Evolutionary conservation across 2,329 filamentous ascomycete genomes (phyloP), one percentile per base, ranked within the genome.

Genomic region (Aspergillus sp.): DNA sequence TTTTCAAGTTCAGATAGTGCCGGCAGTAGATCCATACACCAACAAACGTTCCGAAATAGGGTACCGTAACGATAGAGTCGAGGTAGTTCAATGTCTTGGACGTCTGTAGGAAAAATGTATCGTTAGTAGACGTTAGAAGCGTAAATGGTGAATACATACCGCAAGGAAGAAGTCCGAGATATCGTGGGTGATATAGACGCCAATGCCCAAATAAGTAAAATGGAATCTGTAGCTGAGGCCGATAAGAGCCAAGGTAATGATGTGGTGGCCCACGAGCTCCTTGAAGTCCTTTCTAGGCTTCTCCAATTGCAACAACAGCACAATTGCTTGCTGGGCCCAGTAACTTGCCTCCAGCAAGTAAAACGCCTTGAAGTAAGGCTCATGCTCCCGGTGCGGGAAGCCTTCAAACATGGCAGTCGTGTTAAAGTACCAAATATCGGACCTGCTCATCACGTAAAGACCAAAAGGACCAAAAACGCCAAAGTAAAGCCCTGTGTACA

Each of bases 341-440:
- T 95, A 97, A 55, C 86, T 86, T 39, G 88, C 91, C 71, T 97
- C 83, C 59, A 96, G 86, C 53, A 97, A 77, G 67, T 97, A 97
- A 73, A 96, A 97, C 50, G 91, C 88, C 75, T 97, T 97, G 79
- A 96, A 89, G 35, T 78, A 59, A 48, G 76, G 86, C 52, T 86
- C 83, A 63, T 94, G 88, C 29, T 85, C 83, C 58, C 79, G 78
- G 69, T 96, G 90, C 4, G 90, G 90, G 67, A 88, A 95, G 12
- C 74, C 76, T 67, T 91, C 87, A 69, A 94, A 96, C 87, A 96
- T 94, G 66, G 82, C 88, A 29, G 73, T 75, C 2, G 87, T 93
- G 72, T 94, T 90, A 77, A 94, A 96, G 69, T 94, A 96, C 91
- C 89, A 96, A 38, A 96, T 82, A 5, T 89, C 84, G n/a, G 88